Base-by-base conservation (phyloP, 495 filamentous ascomycete genomes). In the Entonaema liquescens region DNA sequence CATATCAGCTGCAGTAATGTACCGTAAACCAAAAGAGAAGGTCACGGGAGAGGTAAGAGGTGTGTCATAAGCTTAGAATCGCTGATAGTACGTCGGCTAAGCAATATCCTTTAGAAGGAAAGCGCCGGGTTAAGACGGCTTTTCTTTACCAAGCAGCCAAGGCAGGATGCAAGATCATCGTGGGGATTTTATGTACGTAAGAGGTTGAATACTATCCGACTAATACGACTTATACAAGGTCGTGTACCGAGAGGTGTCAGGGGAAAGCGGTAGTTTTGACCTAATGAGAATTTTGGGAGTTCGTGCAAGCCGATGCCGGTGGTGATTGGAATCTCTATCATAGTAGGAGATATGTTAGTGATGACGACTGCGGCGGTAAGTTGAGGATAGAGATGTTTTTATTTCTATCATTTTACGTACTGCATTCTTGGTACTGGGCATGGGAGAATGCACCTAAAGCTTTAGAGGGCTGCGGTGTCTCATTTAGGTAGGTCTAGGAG, bases 81-180 rank as follows among this genome's bases (percentile, higher is more conserved):
- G 52, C 15, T 63, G 56, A 23, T 21, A 38, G 56, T 56, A 56
- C 42, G 42, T 47, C 42, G 59, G 53, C 59, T 62, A 66, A 42
- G 54, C 23, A 47, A 26, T 28, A 47, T 19, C 42, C 42, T 9
- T 47, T 47, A 52, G 26, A 56, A 65, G 70, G 65, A 61, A 68
- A 68, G 6, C 60, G n/a, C 65, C 61, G 65, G 70, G 44, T 68
- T 65, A 54, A 65, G 5, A 42, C 70, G 64, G 59, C 65, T 40
- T 56, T 68, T 44, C 38, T 59, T 54, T 21, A 65, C 59, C 21
- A 44, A 50, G 38, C 2, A 47, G 8, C 17, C n/a, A 47, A 47
- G 17, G 42, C 42, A 47, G 17, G 19, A 47, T 21, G 17, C 23
- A 52, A 52, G 49, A 53, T 53, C 49, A n/a, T 26, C 25, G 49